Evolutionary conservation across 192 early-diverging fungal genomes (phyloP), one percentile per base, ranked within the genome.

Genomic region (Linnemannia elongata): DNA sequence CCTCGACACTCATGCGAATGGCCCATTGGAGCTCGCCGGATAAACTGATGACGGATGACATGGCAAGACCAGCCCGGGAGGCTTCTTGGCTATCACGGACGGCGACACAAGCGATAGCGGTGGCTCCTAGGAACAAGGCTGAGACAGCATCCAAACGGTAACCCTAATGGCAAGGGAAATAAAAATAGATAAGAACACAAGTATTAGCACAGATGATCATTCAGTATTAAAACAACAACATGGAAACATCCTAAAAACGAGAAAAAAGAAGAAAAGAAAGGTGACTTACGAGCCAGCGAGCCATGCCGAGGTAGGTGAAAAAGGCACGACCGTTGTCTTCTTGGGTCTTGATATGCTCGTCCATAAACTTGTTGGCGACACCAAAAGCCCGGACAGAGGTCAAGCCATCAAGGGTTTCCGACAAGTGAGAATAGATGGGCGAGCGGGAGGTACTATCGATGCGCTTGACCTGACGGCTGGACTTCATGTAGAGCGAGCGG

Each of bases 331-430:
- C 83, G 74, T 93, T 91, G 13, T 94, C 89, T 81, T 96, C 92
- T 6, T 89, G 86, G 24, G 90, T 77, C 24, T 80, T 69, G n/a
- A 89, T 82, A 54, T 94, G 92, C 20, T 82, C 39, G 0, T 77
- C 72, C 22, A 83, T 81, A 71, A 97, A 97, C 17, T 87, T 82
- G 49, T 83, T 5, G 60, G 90, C 87, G 4, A 83, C 89, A 38
- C 83, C 78, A 80, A 91, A 95, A 2, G 95, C 88, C 42, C 96
- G 91, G 60, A 97, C 92, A 55, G 90, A 90, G 3, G 90, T 87
- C 27, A 93, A 86, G 0, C 95, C 96, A 27, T 93, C 95, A 13
- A 95, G 79, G 0, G 94, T 89, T 35, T 93, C 88, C 17, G 88
- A 95, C 69, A 83, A 74, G 72, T 77, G 90, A 54, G 85, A 93